These are phyloP conservation scores for Ophiostoma sp. DNA, from an alignment of 2,329 filamentous ascomycete species.

Conservation along the genomic window DNA sequence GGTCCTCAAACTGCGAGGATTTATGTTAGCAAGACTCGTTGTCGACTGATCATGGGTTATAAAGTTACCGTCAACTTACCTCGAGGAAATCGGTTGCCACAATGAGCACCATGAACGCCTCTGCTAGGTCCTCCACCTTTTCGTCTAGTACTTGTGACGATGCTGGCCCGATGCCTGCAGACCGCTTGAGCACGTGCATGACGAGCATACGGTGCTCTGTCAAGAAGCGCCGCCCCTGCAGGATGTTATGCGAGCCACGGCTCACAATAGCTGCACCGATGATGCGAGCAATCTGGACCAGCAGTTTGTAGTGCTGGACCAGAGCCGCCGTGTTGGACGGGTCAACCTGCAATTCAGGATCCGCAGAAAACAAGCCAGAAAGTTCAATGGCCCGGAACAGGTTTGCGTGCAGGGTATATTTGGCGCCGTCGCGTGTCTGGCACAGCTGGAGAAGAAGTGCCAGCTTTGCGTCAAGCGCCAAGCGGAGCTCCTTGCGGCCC, in stretches of 20 bases:
- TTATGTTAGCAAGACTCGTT: not conserved
- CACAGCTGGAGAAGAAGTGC: conserved; percentile 77
- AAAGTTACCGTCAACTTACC: conserved; percentile 47
- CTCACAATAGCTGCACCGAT: conserved; percentile 76
- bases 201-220: conserved; percentile 77
- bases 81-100: conserved; percentile 78
- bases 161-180: conserved; percentile 59
- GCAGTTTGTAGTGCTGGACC: conserved; percentile 74
- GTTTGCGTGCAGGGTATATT: conserved; percentile 80
- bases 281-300: conserved; percentile 74
- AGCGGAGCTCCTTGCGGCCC: conserved; percentile 41
- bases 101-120: conserved; percentile 79
- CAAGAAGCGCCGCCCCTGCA: conserved; percentile 74
- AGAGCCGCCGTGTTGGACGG: conserved; percentile 43
- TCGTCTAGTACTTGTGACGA: conserved; percentile 44
- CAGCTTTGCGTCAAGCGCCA: conserved; percentile 64
- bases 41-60: no score
- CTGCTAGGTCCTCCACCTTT: conserved; percentile 69
- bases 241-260: conserved; percentile 74
- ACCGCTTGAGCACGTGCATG: conserved; percentile 83
- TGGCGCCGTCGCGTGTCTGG: conserved; percentile 77
- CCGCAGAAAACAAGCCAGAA: conserved; percentile 79
- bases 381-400: conserved; percentile 75
- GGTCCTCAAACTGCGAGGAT: conserved; percentile 37
- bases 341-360: conserved; percentile 84